These are phyloP conservation scores for Sarcodon sp. DNA, from an alignment of 768 basidiomycete genomes.

Conservation along the genomic window DNA sequence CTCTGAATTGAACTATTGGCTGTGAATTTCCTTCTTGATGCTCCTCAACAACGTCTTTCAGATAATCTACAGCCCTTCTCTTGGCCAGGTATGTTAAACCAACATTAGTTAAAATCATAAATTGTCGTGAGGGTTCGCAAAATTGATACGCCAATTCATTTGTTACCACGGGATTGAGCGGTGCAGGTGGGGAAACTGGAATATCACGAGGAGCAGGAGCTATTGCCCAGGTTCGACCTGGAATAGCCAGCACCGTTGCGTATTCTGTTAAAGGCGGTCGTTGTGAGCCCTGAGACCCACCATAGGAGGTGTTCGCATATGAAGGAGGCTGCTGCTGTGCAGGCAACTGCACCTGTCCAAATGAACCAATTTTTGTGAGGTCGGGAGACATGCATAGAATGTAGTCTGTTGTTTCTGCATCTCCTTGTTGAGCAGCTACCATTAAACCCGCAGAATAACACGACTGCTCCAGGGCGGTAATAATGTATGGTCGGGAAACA, in stretches of 20 bases:
- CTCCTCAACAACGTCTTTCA: constrained; percentile 73
- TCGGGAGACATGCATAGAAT: constrained; percentile 68
- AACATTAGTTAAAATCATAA: constrained; percentile 80
- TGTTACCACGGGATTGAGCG: constrained; percentile 39
- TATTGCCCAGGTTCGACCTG: constrained; percentile 79
- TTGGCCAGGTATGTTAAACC: constrained; percentile 75
- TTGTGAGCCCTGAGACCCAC: constrained; percentile 28
- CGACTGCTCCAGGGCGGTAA: constrained; percentile 46
- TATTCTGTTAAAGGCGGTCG: constrained; percentile 67
- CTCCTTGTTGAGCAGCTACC: constrained; percentile 62
- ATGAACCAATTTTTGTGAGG: constrained; percentile 53
- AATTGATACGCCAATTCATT: constrained; percentile 82
- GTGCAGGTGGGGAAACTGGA: constrained; percentile 13
- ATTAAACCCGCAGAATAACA: constrained; percentile 57
- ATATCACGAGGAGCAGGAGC: constrained; percentile 34
- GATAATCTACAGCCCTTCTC: constrained; percentile 73
- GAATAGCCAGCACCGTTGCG: constrained; percentile 63
- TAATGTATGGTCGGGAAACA: constrained; percentile 41
- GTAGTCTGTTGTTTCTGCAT: constrained; percentile 62
- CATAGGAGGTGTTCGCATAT: constrained; percentile 17
- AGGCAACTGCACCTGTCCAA: constrained; percentile 49
- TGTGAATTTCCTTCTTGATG: constrained; percentile 63
- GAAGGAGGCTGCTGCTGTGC: constrained; percentile 22
- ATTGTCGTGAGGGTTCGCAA: constrained; percentile 60
- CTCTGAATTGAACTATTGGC: constrained; percentile 72